These are phyloP conservation scores for Naganishia onofrii DNA, from an alignment of 768 basidiomycete genomes.

Conservation along the genomic window DNA sequence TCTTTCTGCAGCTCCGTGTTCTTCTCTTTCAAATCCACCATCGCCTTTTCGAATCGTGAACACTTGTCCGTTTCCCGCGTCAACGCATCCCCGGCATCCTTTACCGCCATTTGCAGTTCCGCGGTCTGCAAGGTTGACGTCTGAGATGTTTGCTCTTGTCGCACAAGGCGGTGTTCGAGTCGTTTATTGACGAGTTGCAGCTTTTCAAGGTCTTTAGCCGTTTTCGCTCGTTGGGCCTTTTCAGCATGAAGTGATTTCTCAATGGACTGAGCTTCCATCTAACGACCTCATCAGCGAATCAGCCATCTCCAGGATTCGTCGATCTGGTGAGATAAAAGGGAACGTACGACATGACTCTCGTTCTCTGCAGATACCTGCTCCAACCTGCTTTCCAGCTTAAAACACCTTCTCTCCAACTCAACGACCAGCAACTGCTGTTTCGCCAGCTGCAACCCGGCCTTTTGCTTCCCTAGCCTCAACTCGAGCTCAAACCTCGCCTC, in stretches of 20 bases:
- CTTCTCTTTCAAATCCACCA: constrained; percentile 3
- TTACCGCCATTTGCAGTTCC: background rate
- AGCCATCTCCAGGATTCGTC: background rate
- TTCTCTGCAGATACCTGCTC: background rate
- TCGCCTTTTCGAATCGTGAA: background rate
- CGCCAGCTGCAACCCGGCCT: constrained; percentile 10
- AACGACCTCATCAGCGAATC: background rate
- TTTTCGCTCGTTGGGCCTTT: background rate
- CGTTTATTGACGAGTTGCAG: background rate
- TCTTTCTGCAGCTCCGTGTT: constrained; percentile 20
- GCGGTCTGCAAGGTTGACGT: background rate
- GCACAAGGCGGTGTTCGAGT: background rate
- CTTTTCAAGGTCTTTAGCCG: background rate
- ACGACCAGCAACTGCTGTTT: constrained; percentile 6
- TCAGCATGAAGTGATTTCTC: constrained; percentile 10
- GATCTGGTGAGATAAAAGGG: too few species aligned
- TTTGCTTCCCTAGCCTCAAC: constrained; percentile 18
- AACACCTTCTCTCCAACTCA: constrained; percentile 8
- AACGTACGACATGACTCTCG: background rate
- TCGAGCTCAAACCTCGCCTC: constrained; percentile 14
- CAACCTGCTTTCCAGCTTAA: background rate
- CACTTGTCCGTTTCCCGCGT: constrained; percentile 12
- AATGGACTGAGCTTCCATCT: constrained; percentile 7
- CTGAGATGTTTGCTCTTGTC: background rate
- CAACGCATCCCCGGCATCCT: constrained; percentile 1